Evolutionary conservation across 2,329 filamentous ascomycete genomes (phyloP).

Genomic region (Fusarium ramigenum): DNA sequence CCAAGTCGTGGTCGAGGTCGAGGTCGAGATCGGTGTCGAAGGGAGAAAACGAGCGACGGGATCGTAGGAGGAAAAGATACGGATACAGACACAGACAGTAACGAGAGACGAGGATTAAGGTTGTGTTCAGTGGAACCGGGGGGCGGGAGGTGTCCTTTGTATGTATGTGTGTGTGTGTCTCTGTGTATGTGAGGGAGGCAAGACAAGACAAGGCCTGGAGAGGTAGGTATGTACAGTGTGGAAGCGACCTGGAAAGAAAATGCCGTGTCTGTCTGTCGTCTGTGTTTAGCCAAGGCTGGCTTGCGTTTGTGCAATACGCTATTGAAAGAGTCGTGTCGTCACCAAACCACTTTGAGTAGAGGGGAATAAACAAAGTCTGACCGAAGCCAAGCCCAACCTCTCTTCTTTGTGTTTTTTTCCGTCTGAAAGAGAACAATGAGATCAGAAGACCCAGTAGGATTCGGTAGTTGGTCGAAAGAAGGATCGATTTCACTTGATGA

Average conservation of each 20-base stretch:
- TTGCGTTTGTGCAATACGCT: constrained; percentile 32
- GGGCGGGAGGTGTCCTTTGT: constrained; percentile 21
- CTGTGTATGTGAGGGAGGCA: constrained; percentile 3
- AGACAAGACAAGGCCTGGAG: neutral
- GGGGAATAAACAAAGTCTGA: constrained; percentile 12
- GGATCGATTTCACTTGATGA: neutral
- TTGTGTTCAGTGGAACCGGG: constrained; percentile 27
- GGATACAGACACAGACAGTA: neutral
- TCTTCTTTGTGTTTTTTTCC: neutral
- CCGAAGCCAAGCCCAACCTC: constrained; percentile 23
- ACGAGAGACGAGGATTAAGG: constrained; percentile 18
- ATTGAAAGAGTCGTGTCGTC: constrained; percentile 37
- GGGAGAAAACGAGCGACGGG: constrained; percentile 20
- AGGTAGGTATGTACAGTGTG: neutral
- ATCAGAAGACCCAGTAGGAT: neutral
- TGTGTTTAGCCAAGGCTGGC: constrained; percentile 33
- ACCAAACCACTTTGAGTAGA: constrained; percentile 28
- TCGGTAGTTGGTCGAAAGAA: neutral
- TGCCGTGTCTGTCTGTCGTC: constrained; percentile 8
- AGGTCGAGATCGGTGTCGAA: neutral
- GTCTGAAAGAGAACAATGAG: neutral
- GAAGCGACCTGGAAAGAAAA: neutral
- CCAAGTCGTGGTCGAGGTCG: neutral
- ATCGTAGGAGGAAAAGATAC: neutral
- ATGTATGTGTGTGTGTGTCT: neutral